Conservation (phyloP, 2,329 filamentous ascomycete genomes). For the Leptodontidium sp. region DNA sequence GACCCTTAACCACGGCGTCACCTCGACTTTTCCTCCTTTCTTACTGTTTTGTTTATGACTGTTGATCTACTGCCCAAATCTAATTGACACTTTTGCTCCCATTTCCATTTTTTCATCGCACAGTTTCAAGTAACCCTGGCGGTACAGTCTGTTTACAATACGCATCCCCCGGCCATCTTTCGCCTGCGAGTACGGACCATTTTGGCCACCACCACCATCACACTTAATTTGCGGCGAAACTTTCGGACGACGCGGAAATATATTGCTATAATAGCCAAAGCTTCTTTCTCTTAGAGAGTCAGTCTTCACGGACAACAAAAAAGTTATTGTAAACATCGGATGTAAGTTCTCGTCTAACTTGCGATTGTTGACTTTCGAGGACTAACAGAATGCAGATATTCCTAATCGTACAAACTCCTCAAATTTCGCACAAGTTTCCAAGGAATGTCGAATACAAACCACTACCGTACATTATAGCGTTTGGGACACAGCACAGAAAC, state of each 20-base stretch:
- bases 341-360: conserved; percentile 30
- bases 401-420: conserved; percentile 29
- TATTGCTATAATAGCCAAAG: conserved; percentile 26
- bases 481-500: conserved; percentile 36
- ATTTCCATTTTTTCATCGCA: conserved; percentile 34
- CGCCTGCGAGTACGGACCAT: conserved; percentile 37
- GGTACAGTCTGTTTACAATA: conserved; percentile 38
- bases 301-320: conserved; percentile 40
- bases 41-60: conserved; percentile 19
- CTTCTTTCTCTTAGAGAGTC: conserved; percentile 35
- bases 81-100: conserved; percentile 31
- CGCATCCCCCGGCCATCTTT: conserved; percentile 30
- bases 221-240: conserved; percentile 32
- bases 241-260: conserved; percentile 4
- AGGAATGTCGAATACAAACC: conserved; percentile 39
- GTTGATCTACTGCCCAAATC: conserved; percentile 28
- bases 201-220: conserved; percentile 37
- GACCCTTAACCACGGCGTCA: conserved; percentile 35
- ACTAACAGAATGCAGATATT: conserved; percentile 35
- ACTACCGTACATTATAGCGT: conserved; percentile 38
- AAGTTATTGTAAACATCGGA: conserved; percentile 30
- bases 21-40: conserved; percentile 30
- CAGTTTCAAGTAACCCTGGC: conserved; percentile 41
- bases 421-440: conserved; percentile 29
- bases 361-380: not conserved